These are phyloP conservation scores for Phylloporus sp. DNA, from an alignment of 768 basidiomycete species.

Conservation along the genomic window DNA sequence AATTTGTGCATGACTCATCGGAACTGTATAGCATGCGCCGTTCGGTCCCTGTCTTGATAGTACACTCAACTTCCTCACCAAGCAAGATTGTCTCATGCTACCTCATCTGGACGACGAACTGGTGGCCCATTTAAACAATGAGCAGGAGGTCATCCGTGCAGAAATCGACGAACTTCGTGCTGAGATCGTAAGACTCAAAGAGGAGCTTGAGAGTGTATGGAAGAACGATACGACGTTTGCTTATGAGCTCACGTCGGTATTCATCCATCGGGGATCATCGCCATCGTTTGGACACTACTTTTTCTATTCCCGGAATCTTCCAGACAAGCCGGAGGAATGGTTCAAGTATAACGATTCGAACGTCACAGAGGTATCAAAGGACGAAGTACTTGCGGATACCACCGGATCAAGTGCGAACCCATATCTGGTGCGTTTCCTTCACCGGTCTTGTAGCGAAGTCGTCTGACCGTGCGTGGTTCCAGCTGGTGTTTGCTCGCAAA, in stretches of 20 bases:
- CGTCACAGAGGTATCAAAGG: slow-evolving; percentile 70
- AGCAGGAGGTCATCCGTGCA: slow-evolving; percentile 46
- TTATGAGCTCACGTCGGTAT: slow-evolving; percentile 92
- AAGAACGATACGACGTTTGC: slow-evolving; percentile 56
- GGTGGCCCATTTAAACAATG: slow-evolving; percentile 45
- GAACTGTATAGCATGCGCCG: slow-evolving; percentile 49
- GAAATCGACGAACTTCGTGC: slow-evolving; percentile 57
- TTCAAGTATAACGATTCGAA: slow-evolving; percentile 96
- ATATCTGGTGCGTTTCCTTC: slow-evolving; percentile 61
- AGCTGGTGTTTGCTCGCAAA: slow-evolving; percentile 85
- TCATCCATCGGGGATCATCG: slow-evolving; percentile 87
- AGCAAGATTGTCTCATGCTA: slow-evolving; percentile 40
- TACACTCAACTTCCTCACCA: slow-evolving; percentile 55
- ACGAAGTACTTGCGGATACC: slow-evolving; percentile 85
- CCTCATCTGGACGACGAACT: slow-evolving; percentile 62
- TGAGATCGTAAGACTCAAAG: slow-evolving; percentile 53
- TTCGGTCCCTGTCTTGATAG: slow-evolving; percentile 53
- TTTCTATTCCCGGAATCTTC: slow-evolving; percentile 89
- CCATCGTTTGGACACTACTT: slow-evolving; percentile 93
- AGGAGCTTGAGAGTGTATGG: slow-evolving; percentile 75
- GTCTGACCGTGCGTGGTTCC: slow-evolving; percentile 5
- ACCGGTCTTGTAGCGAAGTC: slow-evolving; percentile 1
- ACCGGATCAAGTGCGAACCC: slow-evolving; percentile 90
- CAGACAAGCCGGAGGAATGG: slow-evolving; percentile 77
- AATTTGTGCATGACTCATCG: not conserved